Evolutionary conservation across 441 rosid species (phyloP).

Genomic region (Populus trichocarpa): DNA sequence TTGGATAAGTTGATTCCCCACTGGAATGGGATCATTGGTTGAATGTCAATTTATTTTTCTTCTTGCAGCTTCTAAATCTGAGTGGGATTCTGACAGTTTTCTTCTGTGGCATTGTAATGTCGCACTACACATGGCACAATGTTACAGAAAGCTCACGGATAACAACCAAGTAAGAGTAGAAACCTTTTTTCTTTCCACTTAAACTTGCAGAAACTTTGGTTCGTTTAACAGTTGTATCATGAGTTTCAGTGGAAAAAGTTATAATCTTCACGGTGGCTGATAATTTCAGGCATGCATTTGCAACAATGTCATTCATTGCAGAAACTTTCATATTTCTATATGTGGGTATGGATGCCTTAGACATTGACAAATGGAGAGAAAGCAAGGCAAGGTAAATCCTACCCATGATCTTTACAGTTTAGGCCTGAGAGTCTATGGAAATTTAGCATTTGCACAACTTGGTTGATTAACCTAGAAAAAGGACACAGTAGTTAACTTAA

Average conservation of each 20-base stretch:
- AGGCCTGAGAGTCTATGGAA: neutral
- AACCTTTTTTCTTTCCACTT: neutral
- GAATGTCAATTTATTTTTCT: slow-evolving; percentile 3
- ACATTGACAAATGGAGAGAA: slow-evolving; percentile 51
- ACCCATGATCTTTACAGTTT: neutral
- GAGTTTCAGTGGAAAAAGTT: neutral
- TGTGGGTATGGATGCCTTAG: slow-evolving; percentile 68
- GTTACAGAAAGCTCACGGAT: slow-evolving; percentile 60
- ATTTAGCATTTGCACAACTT: neutral
- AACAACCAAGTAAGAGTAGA: slow-evolving; percentile 50
- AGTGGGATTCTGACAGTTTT: slow-evolving; percentile 68
- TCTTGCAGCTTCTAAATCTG: slow-evolving; percentile 48
- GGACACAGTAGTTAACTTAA: neutral
- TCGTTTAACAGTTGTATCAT: neutral
- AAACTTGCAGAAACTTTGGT: neutral
- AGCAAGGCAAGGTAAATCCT: slow-evolving; percentile 43
- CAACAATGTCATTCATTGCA: slow-evolving; percentile 63
- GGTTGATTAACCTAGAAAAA: neutral
- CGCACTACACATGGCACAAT: slow-evolving; percentile 71
- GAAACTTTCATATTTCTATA: slow-evolving; percentile 66
- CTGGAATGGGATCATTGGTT: neutral
- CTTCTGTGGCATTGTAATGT: slow-evolving; percentile 68
- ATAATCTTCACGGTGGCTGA: slow-evolving; percentile 12
- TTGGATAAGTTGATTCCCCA: neutral
- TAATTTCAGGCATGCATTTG: slow-evolving; percentile 61